A percentile compares a stretch with the other conserved stretches of the same genome.
phyloP scores from a whole-genome alignment of 768 basidiomycete genomes.

The Lentinula sp. region DNA sequence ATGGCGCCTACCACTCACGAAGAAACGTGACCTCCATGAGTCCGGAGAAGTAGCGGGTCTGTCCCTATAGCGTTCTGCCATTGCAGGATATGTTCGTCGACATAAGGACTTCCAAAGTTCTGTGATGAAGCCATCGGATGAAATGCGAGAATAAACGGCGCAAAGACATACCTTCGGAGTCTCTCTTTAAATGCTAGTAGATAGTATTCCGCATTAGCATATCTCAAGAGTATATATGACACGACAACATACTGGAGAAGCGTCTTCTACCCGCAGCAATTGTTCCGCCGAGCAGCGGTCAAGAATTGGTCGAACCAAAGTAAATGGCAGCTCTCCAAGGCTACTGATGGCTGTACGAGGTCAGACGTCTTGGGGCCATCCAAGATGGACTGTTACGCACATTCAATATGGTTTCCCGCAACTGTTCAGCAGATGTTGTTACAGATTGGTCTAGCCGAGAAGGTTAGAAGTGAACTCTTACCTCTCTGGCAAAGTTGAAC shows the following conservation, averaged over 20 bases:
- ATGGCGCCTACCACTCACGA: constrained; percentile 36
- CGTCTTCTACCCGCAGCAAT: constrained; percentile 60
- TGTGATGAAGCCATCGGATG: constrained; percentile 18
- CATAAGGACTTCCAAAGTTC: constrained; percentile 68
- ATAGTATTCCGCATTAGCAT: constrained; percentile 2
- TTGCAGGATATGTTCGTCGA: constrained; percentile 51
- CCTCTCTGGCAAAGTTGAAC: constrained; percentile 71
- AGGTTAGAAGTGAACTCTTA: constrained; percentile 24
- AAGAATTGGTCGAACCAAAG: constrained; percentile 67
- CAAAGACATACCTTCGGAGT: constrained; percentile 45
- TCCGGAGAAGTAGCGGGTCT: constrained; percentile 39
- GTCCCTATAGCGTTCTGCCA: constrained; percentile 39
- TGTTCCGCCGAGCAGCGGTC: constrained; percentile 69
- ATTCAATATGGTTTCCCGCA: constrained; percentile 52
- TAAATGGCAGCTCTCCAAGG: constrained; percentile 59
- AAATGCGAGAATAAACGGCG: neutral
- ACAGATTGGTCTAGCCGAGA: constrained; percentile 1
- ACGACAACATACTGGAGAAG: constrained; percentile 53
- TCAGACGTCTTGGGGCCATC: neutral
- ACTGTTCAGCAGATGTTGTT: constrained; percentile 30
- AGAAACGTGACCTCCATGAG: constrained; percentile 67
- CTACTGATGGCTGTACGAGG: constrained; percentile 48
- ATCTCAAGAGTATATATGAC: constrained; percentile 3
- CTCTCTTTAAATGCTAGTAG: constrained; percentile 43
- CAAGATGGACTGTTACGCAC: constrained; percentile 29